phyloP scores from a whole-genome alignment of 441 rosid genomes.

The Theobroma grandiflorum region DNA sequence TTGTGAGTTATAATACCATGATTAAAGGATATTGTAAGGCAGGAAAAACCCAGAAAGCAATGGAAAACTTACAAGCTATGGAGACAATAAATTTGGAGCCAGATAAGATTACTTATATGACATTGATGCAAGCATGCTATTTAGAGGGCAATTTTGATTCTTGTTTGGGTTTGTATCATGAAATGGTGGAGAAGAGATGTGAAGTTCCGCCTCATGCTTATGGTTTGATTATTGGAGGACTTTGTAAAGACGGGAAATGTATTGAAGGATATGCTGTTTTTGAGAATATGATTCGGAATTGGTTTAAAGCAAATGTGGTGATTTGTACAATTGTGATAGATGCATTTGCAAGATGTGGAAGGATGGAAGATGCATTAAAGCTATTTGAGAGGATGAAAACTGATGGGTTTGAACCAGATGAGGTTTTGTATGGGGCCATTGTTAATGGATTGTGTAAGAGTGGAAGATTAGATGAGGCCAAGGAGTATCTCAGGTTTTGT shows the following conservation, averaged over 20 bases:
- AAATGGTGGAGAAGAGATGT: constrained; percentile 77
- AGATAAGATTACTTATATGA: constrained; percentile 85
- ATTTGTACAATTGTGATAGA: constrained; percentile 78
- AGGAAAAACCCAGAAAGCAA: constrained; percentile 68
- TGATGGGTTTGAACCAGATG: constrained; percentile 65
- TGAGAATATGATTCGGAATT: constrained; percentile 63
- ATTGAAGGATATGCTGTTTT: constrained; percentile 72
- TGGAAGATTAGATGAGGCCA: constrained; percentile 78
- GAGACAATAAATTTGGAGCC: constrained; percentile 63
- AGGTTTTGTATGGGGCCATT: constrained; percentile 71
- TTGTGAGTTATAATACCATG: constrained; percentile 81
- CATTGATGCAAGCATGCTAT: constrained; percentile 78
- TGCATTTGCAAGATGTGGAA: constrained; percentile 68
- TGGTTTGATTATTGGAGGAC: constrained; percentile 79
- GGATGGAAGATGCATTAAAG: constrained; percentile 61
- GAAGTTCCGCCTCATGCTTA: constrained; percentile 78
- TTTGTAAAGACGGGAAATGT: constrained; percentile 76
- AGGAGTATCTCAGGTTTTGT: constrained; percentile 57
- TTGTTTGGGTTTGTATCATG: constrained; percentile 76
- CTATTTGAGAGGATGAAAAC: constrained; percentile 74
- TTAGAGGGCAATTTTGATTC: constrained; percentile 64
- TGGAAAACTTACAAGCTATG: constrained; percentile 70
- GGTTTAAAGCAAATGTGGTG: constrained; percentile 65
- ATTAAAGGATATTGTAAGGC: constrained; percentile 82
- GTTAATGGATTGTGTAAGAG: constrained; percentile 73